Conservation (phyloP, 176 grass and related monocot species). For the Pontederia crassipes region DNA sequence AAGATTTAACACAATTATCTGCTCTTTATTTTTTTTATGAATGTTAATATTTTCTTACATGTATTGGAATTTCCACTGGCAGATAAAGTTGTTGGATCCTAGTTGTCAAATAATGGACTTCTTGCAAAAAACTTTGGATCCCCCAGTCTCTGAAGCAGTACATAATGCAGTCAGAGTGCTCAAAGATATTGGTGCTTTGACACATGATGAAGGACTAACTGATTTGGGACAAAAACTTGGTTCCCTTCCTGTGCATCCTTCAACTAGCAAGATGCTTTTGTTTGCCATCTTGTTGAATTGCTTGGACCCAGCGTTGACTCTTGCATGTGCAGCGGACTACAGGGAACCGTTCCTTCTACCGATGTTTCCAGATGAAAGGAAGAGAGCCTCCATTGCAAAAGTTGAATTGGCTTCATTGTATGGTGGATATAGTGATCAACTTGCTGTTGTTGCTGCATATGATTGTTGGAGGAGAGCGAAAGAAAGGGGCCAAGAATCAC, state of each 20-base stretch:
- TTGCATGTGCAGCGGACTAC: slow-evolving; percentile 75
- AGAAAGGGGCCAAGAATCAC: slow-evolving; percentile 59
- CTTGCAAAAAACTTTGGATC: slow-evolving; percentile 80
- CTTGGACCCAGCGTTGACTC: slow-evolving; percentile 80
- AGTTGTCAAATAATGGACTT: slow-evolving; percentile 60
- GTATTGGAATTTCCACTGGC: slow-evolving; percentile 19
- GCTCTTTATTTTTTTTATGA: neutral
- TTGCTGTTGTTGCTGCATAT: slow-evolving; percentile 80
- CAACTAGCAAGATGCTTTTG: slow-evolving; percentile 91
- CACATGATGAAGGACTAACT: slow-evolving; percentile 62
- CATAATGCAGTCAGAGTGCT: slow-evolving; percentile 68
- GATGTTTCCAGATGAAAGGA: slow-evolving; percentile 52
- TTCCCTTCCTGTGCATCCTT: slow-evolving; percentile 85
- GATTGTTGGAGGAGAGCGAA: slow-evolving; percentile 81
- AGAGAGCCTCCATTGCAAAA: slow-evolving; percentile 46
- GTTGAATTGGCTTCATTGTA: slow-evolving; percentile 83
- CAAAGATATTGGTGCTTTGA: slow-evolving; percentile 84
- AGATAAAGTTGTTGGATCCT: slow-evolving; percentile 87
- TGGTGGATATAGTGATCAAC: slow-evolving; percentile 87
- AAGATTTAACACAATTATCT: slow-evolving; percentile 18
- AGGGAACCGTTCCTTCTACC: slow-evolving; percentile 76
- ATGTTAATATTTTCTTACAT: neutral
- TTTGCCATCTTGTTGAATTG: slow-evolving; percentile 95
- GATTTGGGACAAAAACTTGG: slow-evolving; percentile 77
- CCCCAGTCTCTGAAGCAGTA: slow-evolving; percentile 68